These are phyloP conservation scores for Acer saccharum DNA, from an alignment of 345 rosid genomes.

Conservation along the genomic window DNA sequence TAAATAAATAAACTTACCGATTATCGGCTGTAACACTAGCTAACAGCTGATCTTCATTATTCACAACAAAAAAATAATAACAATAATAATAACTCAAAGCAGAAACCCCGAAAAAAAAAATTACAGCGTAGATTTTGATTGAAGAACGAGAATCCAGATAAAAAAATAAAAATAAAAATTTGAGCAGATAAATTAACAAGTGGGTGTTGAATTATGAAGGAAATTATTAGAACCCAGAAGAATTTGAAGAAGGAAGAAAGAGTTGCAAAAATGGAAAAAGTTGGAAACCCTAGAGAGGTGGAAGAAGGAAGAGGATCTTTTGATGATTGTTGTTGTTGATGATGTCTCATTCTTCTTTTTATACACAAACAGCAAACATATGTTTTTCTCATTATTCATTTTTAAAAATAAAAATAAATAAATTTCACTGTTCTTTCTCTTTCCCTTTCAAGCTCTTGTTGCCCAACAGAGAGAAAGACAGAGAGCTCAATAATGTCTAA, in stretches of 20 bases:
- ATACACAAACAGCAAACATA: conserved; percentile 9
- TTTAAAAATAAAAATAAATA: no score
- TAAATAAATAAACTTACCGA: conserved; percentile 16
- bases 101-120: not conserved
- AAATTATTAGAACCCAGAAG: not conserved
- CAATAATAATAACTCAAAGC: not conserved
- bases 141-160: not conserved
- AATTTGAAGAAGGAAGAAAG: not conserved
- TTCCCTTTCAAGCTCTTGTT: not conserved
- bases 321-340: conserved; percentile 2
- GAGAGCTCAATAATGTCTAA: no score
- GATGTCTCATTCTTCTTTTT: conserved; percentile 25
- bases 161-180: not conserved
- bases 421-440: not conserved
- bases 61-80: not conserved
- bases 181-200: not conserved
- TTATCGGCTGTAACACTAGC: not conserved
- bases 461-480: not conserved
- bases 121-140: not conserved
- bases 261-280: not conserved
- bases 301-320: conserved; percentile 16
- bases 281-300: conserved; percentile 24
- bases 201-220: not conserved
- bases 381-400: not conserved
- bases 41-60: not conserved